These are phyloP conservation scores for Pseudogymnoascus sp. DNA, from an alignment of 2,329 filamentous ascomycete genomes.

Conservation along the genomic window DNA sequence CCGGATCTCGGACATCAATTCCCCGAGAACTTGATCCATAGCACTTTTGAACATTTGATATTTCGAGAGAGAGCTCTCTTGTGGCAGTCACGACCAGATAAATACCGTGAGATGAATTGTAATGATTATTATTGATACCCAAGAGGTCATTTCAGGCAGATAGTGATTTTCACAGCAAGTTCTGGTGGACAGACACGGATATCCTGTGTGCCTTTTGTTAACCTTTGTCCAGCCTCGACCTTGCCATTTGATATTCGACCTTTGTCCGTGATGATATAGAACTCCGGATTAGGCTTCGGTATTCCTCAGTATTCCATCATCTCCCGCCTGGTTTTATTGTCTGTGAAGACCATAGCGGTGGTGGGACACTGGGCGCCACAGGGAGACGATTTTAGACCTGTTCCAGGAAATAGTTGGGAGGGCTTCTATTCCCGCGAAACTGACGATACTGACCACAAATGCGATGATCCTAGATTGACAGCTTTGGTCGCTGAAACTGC, in stretches of 20 bases:
- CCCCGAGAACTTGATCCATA: not conserved
- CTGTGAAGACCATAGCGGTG: not conserved
- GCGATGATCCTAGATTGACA: too few relatives aligned
- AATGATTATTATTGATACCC: not conserved
- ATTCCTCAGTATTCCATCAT: not conserved
- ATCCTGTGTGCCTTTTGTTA: not conserved
- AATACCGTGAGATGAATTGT: not conserved
- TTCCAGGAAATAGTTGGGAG: not conserved
- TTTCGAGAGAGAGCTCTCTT: not conserved
- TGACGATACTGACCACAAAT: not conserved
- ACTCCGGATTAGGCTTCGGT: not conserved
- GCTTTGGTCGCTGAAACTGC: too few relatives aligned
- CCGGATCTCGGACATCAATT: not conserved
- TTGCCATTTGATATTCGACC: not conserved
- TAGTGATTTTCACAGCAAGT: not conserved
- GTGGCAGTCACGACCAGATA: not conserved
- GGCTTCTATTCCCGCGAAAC: not conserved
- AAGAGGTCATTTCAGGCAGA: not conserved
- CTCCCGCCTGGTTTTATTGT: not conserved
- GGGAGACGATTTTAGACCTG: not conserved
- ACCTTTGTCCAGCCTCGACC: not conserved
- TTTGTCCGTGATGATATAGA: not conserved
- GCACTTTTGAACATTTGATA: not conserved
- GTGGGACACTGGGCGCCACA: not conserved
- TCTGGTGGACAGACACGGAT: not conserved